A percentile compares a stretch with the other conserved stretches of the same genome.
Evolutionary conservation across 108 stramenopile species (phyloP).

Genomic region (Chaetoceros muelleri): DNA sequence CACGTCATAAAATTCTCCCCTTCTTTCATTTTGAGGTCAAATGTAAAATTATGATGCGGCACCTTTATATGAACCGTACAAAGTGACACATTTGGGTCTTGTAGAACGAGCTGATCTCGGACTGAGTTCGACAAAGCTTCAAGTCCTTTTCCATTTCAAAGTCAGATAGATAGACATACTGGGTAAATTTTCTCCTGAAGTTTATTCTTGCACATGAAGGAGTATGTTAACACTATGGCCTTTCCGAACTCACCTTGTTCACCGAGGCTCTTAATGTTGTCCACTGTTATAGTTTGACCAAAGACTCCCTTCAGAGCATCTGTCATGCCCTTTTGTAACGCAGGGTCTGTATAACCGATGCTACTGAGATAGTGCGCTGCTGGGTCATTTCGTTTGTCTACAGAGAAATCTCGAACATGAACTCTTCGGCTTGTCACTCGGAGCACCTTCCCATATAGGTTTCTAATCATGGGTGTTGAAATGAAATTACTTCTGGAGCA

Average conservation of each 20-base stretch:
- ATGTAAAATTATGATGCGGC: slow-evolving; percentile 14
- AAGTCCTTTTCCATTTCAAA: slow-evolving; percentile 51
- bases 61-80: slow-evolving; percentile 1
- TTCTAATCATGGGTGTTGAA: too few species aligned
- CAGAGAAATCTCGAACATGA: neutral
- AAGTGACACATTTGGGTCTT: neutral
- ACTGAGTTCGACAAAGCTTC: slow-evolving; percentile 42
- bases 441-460: neutral
- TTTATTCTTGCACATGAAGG: slow-evolving; percentile 32
- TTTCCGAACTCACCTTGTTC: slow-evolving; percentile 13
- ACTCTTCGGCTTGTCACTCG: neutral
- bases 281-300: neutral
- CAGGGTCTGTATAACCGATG: slow-evolving; percentile 9
- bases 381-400: neutral
- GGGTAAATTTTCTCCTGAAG: slow-evolving; percentile 28
- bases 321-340: slow-evolving; percentile 12
- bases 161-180: neutral
- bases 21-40: slow-evolving; percentile 10
- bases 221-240: slow-evolving; percentile 13
- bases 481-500: too few species aligned
- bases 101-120: slow-evolving; percentile 11
- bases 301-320: slow-evolving; percentile 10
- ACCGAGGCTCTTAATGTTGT: neutral
- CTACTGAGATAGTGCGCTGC: slow-evolving; percentile 4
- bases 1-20: slow-evolving; percentile 20